phyloP scores from a whole-genome alignment of 2,329 filamentous ascomycete genomes.

The Neofusicoccum umdonicola region DNA sequence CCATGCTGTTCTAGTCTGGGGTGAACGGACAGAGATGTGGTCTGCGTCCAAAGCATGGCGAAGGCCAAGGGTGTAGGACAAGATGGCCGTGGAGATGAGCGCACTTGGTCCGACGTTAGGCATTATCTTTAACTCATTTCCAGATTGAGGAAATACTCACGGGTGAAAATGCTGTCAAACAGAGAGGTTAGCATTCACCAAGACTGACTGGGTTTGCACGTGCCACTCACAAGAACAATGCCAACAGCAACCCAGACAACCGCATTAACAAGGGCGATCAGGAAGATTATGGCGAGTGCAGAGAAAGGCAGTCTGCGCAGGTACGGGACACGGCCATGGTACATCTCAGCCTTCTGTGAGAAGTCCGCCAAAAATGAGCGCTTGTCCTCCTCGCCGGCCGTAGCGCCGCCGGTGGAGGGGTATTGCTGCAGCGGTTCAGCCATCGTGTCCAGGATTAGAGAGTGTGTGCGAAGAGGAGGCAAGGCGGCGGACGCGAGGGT shows the following conservation, averaged over 20 bases:
- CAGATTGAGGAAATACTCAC: slow-evolving; percentile 3
- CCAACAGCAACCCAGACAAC: slow-evolving; percentile 59
- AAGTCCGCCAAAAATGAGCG: slow-evolving; percentile 18
- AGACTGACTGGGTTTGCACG: not conserved
- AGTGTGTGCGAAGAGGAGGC: not conserved
- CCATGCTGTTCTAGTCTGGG: not conserved
- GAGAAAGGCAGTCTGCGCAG: slow-evolving; percentile 56
- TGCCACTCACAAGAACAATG: slow-evolving; percentile 53
- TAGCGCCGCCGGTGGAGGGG: not conserved
- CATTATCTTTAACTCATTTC: not conserved
- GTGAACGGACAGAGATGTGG: slow-evolving; percentile 63
- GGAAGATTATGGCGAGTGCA: slow-evolving; percentile 56
- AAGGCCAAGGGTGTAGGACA: slow-evolving; percentile 85
- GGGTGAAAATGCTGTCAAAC: slow-evolving; percentile 31
- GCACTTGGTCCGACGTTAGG: slow-evolving; percentile 37
- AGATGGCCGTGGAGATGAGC: slow-evolving; percentile 74
- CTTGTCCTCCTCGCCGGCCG: not conserved
- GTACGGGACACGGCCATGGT: slow-evolving; percentile 53
- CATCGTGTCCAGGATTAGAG: not conserved
- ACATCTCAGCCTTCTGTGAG: slow-evolving; percentile 19
- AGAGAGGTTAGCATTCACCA: not conserved
- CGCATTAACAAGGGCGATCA: slow-evolving; percentile 54
- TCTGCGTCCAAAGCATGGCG: slow-evolving; percentile 98
- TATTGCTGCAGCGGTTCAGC: not conserved
- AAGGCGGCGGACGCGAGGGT: not conserved